Evolutionary conservation across 2,329 filamentous ascomycete genomes (phyloP).

Genomic region (Aquanectria penicillioides): DNA sequence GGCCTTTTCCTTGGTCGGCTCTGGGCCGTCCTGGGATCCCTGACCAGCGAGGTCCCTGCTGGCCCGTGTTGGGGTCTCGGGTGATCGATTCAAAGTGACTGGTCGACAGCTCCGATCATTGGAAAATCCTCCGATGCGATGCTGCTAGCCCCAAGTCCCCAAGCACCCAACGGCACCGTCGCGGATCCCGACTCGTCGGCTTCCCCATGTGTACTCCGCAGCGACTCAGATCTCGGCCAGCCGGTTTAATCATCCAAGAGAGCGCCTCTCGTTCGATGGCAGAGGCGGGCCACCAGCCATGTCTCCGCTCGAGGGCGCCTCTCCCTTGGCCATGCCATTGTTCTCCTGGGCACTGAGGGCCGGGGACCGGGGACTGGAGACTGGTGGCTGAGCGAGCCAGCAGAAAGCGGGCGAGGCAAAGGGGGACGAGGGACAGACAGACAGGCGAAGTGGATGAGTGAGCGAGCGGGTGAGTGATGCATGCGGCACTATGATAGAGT

Average conservation of each 20-base stretch:
- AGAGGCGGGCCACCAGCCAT: background rate
- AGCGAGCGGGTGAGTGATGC: no score
- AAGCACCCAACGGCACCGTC: background rate
- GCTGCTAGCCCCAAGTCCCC: background rate
- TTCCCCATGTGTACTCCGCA: conserved; percentile 8
- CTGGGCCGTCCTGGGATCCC: background rate
- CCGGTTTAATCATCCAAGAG: conserved; percentile 19
- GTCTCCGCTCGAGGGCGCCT: background rate
- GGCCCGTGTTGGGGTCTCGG: no score
- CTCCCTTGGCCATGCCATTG: background rate
- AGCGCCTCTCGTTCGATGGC: conserved; percentile 24
- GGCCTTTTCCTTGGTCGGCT: no score
- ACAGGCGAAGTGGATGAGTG: no score
- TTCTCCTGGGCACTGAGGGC: no score
- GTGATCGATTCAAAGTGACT: conserved; percentile 17
- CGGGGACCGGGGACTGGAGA: no score
- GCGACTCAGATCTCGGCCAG: conserved; percentile 28
- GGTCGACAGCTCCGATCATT: conserved; percentile 13
- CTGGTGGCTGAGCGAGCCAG: no score
- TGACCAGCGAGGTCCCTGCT: no score
- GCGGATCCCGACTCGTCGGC: conserved; percentile 19
- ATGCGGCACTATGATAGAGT: no score
- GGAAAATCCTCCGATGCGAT: conserved; percentile 20
- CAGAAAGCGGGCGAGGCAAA: no score
- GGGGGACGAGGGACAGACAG: no score